Conservation (phyloP, 306 rosid species). For the Casuarina glauca region DNA sequence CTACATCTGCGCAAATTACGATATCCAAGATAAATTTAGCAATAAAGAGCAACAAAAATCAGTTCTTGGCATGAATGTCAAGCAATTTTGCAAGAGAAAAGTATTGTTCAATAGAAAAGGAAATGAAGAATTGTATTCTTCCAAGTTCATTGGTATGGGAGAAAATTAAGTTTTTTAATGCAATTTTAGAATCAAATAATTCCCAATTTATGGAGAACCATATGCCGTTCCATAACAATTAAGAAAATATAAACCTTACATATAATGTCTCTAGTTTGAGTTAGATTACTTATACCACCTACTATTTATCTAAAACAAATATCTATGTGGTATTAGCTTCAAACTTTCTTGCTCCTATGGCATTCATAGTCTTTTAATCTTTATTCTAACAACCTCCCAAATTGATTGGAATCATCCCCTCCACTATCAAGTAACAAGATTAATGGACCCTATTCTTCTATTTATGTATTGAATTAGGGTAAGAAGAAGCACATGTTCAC, state of each 20-base stretch:
- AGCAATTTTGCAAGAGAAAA: too few relatives aligned
- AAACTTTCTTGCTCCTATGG: not conserved
- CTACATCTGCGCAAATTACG: too few relatives aligned
- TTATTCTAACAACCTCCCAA: slow-evolving; percentile 13
- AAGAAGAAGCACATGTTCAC: slow-evolving; percentile 63
- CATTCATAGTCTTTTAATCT: slow-evolving; percentile 8
- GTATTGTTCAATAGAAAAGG: too few relatives aligned
- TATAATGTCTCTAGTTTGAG: not conserved
- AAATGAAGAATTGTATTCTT: too few relatives aligned
- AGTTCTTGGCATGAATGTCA: too few relatives aligned
- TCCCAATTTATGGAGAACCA: slow-evolving; percentile 1
- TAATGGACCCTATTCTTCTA: not conserved
- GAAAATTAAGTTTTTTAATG: too few relatives aligned
- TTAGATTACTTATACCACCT: slow-evolving; percentile 8
- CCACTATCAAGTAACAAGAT: not conserved
- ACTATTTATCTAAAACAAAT: not conserved
- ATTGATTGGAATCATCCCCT: slow-evolving; percentile 6
- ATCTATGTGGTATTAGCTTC: slow-evolving; percentile 2
- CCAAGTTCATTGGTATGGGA: too few relatives aligned
- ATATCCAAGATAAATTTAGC: too few relatives aligned
- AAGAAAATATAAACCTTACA: not conserved
- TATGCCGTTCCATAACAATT: not conserved
- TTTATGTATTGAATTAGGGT: not conserved
- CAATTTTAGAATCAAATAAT: too few relatives aligned
- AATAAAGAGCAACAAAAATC: too few relatives aligned